Base-by-base conservation (phyloP, 2,329 filamentous ascomycete genomes). In the Parafenestella ontariensis region DNA sequence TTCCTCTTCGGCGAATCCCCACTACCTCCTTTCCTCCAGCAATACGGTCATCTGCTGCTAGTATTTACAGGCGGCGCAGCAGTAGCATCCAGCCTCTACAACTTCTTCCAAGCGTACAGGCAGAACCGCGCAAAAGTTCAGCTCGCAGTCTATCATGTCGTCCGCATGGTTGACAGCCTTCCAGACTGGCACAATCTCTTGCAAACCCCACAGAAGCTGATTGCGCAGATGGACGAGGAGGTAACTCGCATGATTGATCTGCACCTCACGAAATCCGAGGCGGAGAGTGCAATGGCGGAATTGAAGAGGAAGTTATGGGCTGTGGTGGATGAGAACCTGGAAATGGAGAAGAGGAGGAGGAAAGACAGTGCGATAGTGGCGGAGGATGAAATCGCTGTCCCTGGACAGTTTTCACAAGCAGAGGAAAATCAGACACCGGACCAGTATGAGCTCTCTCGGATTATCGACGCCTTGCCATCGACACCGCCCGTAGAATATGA, bases 61-160 rank as follows among this genome's bases (percentile, higher is more conserved):
- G 43, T 44, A 1, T 31, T 66, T 29, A 15, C 49, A 2, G 29
- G 33, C 2, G 53, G 56, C 26, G 46, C 34, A 1, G 48, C 37
- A 2, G 31, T 39, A 26, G 51, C 43, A 18, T 21, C 46, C 5
- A 31, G 39, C 33, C 33, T 62, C 3, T 52, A 54, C 43, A 11
- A 34, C 28, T 57, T 46, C 45, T 29, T 62, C 24, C 28, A 36
- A 3, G 26, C 31, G 2, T 36, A 54, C 43, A 33, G 47, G 4
- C 17, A 49, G 9, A 44, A 60, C 39, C 51, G 48, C 23, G 47
- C 49, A 11, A 62, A 61, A 42, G 44, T 64, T 8, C 49, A 64
- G 46, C 55, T 64, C 7, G 62, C 58, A 1, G 46, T 67, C 13
- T 61, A 36, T 29, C 57, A 61, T n/a, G 37, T 67, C 31, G 17